Base-by-base conservation (phyloP, 192 early-diverging fungal genomes). In the Cetraspora pellucida region DNA sequence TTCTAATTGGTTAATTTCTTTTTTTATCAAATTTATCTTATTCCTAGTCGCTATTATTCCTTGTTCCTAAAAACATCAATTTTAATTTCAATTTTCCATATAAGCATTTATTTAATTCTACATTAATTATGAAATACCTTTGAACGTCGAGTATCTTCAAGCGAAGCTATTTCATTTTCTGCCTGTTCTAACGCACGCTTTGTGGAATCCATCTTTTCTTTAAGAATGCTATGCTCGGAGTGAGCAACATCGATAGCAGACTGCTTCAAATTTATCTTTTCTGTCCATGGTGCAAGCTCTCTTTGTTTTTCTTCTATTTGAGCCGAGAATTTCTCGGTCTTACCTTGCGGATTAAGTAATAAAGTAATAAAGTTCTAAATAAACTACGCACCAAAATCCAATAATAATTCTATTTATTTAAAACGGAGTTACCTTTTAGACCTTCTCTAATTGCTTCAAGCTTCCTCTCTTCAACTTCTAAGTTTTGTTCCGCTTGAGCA, bases 241-340 rank as follows among this genome's bases (percentile, higher is more conserved):
- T 89, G 81, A 14, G 89, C 87, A 72, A 97, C 86, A 69, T 97
- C 91, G n/a, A 96, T 82, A 58, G 84, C 77, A 31, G 91, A 87
- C 79, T 93, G 88, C 66, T 89, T 90, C 31, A 76, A 89, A 61
- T 91, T 91, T 77, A 95, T 90, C 80, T 91, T 92, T 74, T 96
- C 95, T 54, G 85, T 85, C 93, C 93, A 96, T 1, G 97, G 98
- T 7, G 89, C 90, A 21, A 98, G 82, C 72, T 94, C 89, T 28
- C 87, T 88, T 80, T 99, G 94, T 75, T 94, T 89, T 63, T 91
- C 84, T 77, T 95, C 94, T 23, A 99, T 96, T 55, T 94, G 81
- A 30, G 84, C 80, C 54, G 94, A 89, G 77, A 93, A 92, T n/a
- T 70, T 86, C 45, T 94, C 90, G 0, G 98, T 97, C 80, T 98